phyloP scores from a whole-genome alignment of 1,139 yeast species.

The Kodamaea sp. region DNA sequence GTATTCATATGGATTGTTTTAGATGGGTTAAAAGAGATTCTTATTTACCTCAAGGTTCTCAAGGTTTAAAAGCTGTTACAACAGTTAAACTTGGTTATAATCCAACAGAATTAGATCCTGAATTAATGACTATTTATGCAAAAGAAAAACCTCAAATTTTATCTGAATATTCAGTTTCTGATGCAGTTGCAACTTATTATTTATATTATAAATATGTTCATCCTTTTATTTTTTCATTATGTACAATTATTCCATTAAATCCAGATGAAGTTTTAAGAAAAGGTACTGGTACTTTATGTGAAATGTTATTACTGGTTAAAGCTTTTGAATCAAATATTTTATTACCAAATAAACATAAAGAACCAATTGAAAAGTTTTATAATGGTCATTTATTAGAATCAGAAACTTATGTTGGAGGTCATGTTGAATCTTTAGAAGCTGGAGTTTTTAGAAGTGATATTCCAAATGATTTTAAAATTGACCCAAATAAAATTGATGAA shows the following conservation, averaged over 20 bases:
- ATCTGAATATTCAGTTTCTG: slow-evolving; percentile 97
- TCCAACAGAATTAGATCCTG: slow-evolving; percentile 96
- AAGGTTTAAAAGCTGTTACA: slow-evolving; percentile 97
- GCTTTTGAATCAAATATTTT: slow-evolving; percentile 77
- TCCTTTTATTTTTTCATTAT: slow-evolving; percentile 93
- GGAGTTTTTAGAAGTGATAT: slow-evolving; percentile 95
- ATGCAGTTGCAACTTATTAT: slow-evolving; percentile 98
- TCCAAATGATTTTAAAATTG: slow-evolving; percentile 69
- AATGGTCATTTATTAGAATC: slow-evolving; percentile 92
- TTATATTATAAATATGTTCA: slow-evolving; percentile 95
- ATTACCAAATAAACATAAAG: slow-evolving; percentile 89
- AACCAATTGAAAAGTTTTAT: slow-evolving; percentile 88
- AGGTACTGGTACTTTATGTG: slow-evolving; percentile 98
- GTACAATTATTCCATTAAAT: slow-evolving; percentile 91
- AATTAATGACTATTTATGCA: slow-evolving; percentile 96
- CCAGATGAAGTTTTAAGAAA: slow-evolving; percentile 96
- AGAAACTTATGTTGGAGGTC: slow-evolving; percentile 98
- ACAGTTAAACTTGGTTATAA: slow-evolving; percentile 94
- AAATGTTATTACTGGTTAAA: slow-evolving; percentile 95
- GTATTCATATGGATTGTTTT: slow-evolving; percentile 96
- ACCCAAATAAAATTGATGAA: slow-evolving; percentile 80
- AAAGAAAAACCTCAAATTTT: slow-evolving; percentile 86
- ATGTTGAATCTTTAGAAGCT: slow-evolving; percentile 95
- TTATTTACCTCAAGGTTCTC: slow-evolving; percentile 96
- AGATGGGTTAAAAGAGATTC: slow-evolving; percentile 99